Base-by-base conservation (phyloP, 2,329 filamentous ascomycete species). In the Epichloe baconii region DNA sequence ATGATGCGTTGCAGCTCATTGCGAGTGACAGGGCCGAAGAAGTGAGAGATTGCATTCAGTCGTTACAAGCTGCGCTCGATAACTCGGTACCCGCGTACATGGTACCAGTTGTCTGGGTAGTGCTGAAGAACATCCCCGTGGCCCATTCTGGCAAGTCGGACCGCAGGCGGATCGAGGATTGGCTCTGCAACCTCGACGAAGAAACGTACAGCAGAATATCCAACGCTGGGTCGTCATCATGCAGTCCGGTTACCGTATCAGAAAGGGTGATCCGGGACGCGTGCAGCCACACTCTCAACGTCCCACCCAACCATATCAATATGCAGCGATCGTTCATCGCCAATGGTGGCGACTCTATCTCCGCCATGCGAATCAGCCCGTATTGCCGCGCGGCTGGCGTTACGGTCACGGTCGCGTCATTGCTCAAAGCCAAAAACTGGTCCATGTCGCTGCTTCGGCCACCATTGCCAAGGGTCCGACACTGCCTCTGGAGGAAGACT, bases 281-380 rank as follows among this genome's bases (percentile, higher is more conserved):
- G 19, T 52, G 50, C 40, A 48, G 50, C 35, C 23, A 49, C 34
- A 41, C 48, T 36, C 47, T 54, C 17, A 54, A 54, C 17, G 21
- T 52, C 17, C 47, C 50, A 15, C 11, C 36, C 2, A 31, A 50
- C 5, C 21, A 26, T n/a, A 41, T 54, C 23, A 52, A 50, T 5
- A 41, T 54, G 42, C 36, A 54, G 36, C 36, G 48, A 42, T 54
- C 53, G 0, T 54, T 54, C 34, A 54, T 54, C 40, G 50, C 53
- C 3, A 52, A 52, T 36, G 47, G 50, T 34, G 53, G 53, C 31
- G 53, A 54, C 36, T 54, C 52, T 12, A 54, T 54, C 17, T 54
- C 53, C 17, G 53, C 53, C 12, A 54, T 54, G 53, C 43, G 42
- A 31, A 14, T 42, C 26, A 50, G 49, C 12, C 49, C 49, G 10